phyloP scores from a whole-genome alignment of 495 filamentous ascomycete genomes.

The Beverwykella pulmonaria region DNA sequence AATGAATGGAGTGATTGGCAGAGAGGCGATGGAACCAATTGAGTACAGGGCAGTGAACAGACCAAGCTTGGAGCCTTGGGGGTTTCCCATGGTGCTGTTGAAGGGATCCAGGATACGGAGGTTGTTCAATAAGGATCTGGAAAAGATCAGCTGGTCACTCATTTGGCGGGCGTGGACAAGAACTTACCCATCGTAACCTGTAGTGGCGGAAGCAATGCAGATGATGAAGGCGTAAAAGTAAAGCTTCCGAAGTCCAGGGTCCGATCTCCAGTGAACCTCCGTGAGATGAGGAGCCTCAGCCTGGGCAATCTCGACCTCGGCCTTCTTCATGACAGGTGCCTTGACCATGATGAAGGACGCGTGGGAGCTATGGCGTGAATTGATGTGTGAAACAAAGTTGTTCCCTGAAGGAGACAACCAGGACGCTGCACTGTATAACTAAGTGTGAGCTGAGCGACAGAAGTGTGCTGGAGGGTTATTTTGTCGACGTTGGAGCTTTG shows the following conservation, averaged over 20 bases:
- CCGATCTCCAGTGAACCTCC: constrained; percentile 61
- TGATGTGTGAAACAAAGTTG: constrained; percentile 4
- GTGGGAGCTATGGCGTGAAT: background rate
- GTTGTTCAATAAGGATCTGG: constrained; percentile 40
- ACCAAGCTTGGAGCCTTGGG: constrained; percentile 36
- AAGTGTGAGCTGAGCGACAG: background rate
- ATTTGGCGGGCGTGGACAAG: constrained; percentile 4
- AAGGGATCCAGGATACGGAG: constrained; percentile 35
- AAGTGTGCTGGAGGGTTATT: background rate
- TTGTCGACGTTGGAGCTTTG: background rate
- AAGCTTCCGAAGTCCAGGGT: constrained; percentile 62
- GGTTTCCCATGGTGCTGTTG: constrained; percentile 36
- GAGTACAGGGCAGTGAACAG: constrained; percentile 39
- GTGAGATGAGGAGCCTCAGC: constrained; percentile 60
- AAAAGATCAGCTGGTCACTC: background rate
- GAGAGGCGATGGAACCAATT: constrained; percentile 51
- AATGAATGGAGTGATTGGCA: constrained; percentile 40
- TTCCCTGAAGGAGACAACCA: background rate
- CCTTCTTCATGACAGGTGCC: constrained; percentile 3
- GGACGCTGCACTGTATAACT: constrained; percentile 3
- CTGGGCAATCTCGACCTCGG: constrained; percentile 23
- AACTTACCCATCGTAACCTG: constrained; percentile 64
- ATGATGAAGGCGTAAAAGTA: constrained; percentile 59
- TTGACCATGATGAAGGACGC: constrained; percentile 15
- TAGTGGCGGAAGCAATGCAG: constrained; percentile 65